These are phyloP conservation scores for Leishmania gerbilli DNA, from an alignment of 208 protist species.

Conservation along the genomic window DNA sequence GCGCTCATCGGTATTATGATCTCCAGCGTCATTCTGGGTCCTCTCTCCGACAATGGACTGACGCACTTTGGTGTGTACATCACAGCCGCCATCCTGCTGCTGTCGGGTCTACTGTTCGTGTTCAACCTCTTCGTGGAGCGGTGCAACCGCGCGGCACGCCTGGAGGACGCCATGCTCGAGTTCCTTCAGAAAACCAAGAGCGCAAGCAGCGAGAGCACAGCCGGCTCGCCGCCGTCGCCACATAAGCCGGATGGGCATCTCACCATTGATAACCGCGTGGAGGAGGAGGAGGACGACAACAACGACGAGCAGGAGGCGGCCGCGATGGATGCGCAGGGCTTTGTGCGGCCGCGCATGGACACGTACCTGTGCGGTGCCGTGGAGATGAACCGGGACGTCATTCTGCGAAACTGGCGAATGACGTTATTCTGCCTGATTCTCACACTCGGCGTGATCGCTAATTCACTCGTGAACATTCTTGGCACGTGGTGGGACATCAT, in stretches of 20 bases:
- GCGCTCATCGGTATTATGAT: constrained; percentile 48
- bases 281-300: background rate
- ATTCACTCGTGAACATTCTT: constrained; percentile 35
- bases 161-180: constrained; percentile 34
- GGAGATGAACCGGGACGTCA: constrained; percentile 34
- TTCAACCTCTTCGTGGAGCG: constrained; percentile 69
- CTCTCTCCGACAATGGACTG: constrained; percentile 50
- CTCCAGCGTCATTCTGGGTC: constrained; percentile 45
- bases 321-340: constrained; percentile 8
- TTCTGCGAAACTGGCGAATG: constrained; percentile 37
- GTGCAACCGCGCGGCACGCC: constrained; percentile 43
- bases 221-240: background rate
- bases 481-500: constrained; percentile 34
- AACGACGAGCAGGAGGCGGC: background rate
- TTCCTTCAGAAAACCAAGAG: constrained; percentile 10
- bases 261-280: background rate
- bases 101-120: constrained; percentile 43
- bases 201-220: constrained; percentile 13
- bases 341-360: constrained; percentile 30
- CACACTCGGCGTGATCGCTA: constrained; percentile 32
- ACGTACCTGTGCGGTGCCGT: constrained; percentile 26
- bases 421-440: constrained; percentile 40
- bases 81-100: constrained; percentile 43
- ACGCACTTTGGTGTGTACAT: constrained; percentile 49
- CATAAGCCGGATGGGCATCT: background rate